Evolutionary conservation across 2,329 filamentous ascomycete genomes (phyloP).

Genomic region (Phyllosticta citrichinensis): DNA sequence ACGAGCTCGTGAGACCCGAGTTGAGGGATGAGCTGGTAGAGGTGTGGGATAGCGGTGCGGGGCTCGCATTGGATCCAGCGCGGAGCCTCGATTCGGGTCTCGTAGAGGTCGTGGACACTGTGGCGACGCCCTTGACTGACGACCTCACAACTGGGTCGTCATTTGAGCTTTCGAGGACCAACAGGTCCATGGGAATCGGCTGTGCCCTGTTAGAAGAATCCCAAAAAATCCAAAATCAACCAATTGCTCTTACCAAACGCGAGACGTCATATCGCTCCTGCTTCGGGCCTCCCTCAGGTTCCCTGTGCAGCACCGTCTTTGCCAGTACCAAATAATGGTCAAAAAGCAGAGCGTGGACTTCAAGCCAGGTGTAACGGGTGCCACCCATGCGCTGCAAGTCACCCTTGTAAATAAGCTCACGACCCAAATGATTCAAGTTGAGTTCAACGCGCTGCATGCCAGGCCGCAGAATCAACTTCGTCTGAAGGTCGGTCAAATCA

Average conservation of each 20-base stretch:
- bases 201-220: conserved; percentile 20
- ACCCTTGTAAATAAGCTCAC: conserved; percentile 79
- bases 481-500: conserved; percentile 71
- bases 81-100: conserved; percentile 42
- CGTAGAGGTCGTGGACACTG: conserved; percentile 42
- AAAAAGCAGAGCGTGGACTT: conserved; percentile 87
- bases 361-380: conserved; percentile 84
- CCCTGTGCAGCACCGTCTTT: conserved; percentile 61
- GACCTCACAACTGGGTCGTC: conserved; percentile 84
- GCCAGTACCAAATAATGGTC: conserved; percentile 94
- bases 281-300: conserved; percentile 61
- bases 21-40: conserved; percentile 54
- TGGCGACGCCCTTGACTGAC: conserved; percentile 57
- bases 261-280: conserved; percentile 86
- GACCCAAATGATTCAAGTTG: conserved; percentile 86
- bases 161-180: conserved; percentile 84
- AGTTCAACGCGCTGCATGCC: conserved; percentile 77
- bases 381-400: conserved; percentile 82
- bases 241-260: conserved; percentile 54
- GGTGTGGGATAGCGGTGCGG: conserved; percentile 49
- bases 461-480: conserved; percentile 74
- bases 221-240: not conserved
- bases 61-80: conserved; percentile 33
- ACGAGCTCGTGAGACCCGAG: conserved; percentile 33
- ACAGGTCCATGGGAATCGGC: conserved; percentile 91